Conservation (phyloP, 1,284 basidiomycete genomes). For the Sparassis latifolia region DNA sequence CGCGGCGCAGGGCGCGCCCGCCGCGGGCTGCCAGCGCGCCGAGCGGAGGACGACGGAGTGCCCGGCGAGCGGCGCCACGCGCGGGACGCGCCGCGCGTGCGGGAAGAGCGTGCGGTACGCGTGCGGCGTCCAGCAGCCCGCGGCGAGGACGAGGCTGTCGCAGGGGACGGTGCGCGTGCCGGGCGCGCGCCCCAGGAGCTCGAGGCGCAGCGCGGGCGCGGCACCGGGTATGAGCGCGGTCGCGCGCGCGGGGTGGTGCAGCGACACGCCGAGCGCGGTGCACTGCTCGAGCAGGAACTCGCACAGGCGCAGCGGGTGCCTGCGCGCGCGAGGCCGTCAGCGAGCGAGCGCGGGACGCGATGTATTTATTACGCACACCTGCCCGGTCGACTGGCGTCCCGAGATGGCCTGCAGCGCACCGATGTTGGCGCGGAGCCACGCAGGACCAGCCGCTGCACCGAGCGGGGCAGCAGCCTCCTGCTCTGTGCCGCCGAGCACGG, state of each 20-base stretch:
- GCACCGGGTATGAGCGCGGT: slow-evolving; percentile 16
- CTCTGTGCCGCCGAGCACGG: slow-evolving; percentile 3
- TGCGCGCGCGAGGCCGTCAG: slow-evolving; percentile 8
- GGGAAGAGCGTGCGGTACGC: slow-evolving; percentile 45
- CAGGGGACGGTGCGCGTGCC: slow-evolving; percentile 27
- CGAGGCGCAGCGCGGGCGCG: slow-evolving; percentile 8
- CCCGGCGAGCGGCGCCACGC: slow-evolving; percentile 26
- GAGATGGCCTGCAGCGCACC: slow-evolving; percentile 23
- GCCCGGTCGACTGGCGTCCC: slow-evolving; percentile 36
- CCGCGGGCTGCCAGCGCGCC: slow-evolving; percentile 20
- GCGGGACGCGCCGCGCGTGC: slow-evolving; percentile 23
- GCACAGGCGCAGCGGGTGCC: slow-evolving; percentile 44
- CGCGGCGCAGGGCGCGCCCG: slow-evolving; percentile 22
- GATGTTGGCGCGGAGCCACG: slow-evolving; percentile 22
- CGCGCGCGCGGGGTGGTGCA: slow-evolving; percentile 29
- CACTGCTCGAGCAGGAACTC: slow-evolving; percentile 42
- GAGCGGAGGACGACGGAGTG: slow-evolving; percentile 26
- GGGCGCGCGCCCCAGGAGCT: slow-evolving; percentile 14
- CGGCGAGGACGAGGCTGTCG: slow-evolving; percentile 45
- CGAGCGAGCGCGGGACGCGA: not conserved
- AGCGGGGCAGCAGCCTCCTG: not conserved
- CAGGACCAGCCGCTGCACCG: slow-evolving; percentile 11
- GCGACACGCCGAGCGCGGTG: slow-evolving; percentile 32
- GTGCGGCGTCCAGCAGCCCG: slow-evolving; percentile 59
- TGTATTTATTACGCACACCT: slow-evolving; percentile 29